Base-by-base conservation (phyloP, 2,329 filamentous ascomycete genomes). In the Leptographium wingfieldii region DNA sequence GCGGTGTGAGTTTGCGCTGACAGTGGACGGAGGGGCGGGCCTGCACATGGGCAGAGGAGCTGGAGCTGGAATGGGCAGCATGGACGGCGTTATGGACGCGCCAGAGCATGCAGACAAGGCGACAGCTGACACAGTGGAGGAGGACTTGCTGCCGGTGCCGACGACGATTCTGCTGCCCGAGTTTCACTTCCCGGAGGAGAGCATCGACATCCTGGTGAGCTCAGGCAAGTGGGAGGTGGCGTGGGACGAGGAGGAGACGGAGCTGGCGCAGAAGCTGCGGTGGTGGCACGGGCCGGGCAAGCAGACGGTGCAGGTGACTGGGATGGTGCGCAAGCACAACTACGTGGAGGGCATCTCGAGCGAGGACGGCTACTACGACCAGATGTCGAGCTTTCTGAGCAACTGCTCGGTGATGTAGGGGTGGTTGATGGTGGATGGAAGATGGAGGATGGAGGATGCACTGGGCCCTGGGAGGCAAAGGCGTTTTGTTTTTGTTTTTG, bases 271-370 rank as follows among this genome's bases (percentile, higher is more conserved):
- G 74, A 81, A 81, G 64, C 74, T 99, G 64, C 83, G 83, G 66
- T 99, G 94, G 94, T 96, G 92, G 92, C 92, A 99, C 73, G 83
- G 83, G 1, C 86, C 87, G 60, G 94, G 92, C 2, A 84, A 91
- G 65, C 92, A 97, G 73, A 84, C 76, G 55, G 78, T 99, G 59
- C 87, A 81, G 63, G 79, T 96, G 10, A 85, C 81, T 25, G 94
- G 94, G 0, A 74, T 89, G 25, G 83, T 87, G 66, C 81, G 86
- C 66, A 85, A 77, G 65, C 78, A 82, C 65, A 85, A 81, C 65
- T 73, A 75, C 58, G 74, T 75, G 3, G 73, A 78, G 52, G 83
- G 80, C 1, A 80, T 79, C 3, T 83, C 83, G 5, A 88, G 90
- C 61, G 88, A 91, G 56, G 66, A 84, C 29, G 87, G 88, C 0